Base-by-base conservation (phyloP, 192 early-diverging fungal species). In the Phycomyces nitens region DNA sequence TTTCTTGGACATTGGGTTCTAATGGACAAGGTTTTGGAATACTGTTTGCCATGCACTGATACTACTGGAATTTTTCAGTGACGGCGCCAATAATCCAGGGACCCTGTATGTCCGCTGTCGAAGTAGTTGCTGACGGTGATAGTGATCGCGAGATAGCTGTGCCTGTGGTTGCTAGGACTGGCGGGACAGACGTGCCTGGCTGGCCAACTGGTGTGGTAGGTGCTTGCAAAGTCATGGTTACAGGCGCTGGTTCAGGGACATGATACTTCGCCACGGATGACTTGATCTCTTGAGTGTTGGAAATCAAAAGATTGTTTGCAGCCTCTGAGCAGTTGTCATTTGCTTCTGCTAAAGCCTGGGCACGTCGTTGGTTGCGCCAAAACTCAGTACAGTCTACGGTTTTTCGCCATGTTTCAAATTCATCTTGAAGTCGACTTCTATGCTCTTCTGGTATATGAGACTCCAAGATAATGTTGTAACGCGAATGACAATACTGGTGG, bases 141-240 rank as follows among this genome's bases (percentile, higher is more conserved):
- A 20, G 12, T 53, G 51, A 18, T 53, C 21, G 50, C 21, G 18
- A 52, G 10, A 52, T 18, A 52, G 51, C 0, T 53, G 16, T 53
- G 12, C 16, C 20, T 53, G 20, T 53, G 12, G 51, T 53, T 53
- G 21, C 0, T 53, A 20, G 21, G 23, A 53, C 18, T 53, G 51
- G 21, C 21, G 51, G 51, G 51, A 53, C 23, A 22, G 51, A 53
- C 21, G 18, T 53, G 21, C 20, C 18, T 53, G 18, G 15, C 18
- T 53, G 12, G 21, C 18, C 51, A 53, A 53, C 51, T 22, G 0
- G 51, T 14, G 51, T 2, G 0, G 18, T 53, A 18, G 21, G 51
- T 53, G 51, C 51, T 53, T 53, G 1, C 51, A 53, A 53, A 53
- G 51, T 23, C 18, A 52, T 52, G 50, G 50, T 52, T 52, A 52